A percentile compares a stretch with the other conserved stretches of the same genome.
phyloP scores from a whole-genome alignment of 2,329 filamentous ascomycete genomes.

The Alternaria alternata region DNA sequence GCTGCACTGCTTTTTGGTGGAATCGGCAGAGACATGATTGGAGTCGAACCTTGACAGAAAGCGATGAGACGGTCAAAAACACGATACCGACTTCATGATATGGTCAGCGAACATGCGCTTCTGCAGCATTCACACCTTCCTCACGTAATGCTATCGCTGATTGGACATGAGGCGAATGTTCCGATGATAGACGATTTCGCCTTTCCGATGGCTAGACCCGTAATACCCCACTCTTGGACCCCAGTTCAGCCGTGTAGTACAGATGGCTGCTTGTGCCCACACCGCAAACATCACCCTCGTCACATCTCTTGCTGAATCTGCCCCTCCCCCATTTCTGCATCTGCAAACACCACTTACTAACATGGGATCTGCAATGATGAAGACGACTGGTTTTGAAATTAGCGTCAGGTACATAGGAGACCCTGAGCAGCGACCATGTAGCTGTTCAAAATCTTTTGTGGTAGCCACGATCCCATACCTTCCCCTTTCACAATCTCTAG shows the following conservation, averaged over 20 bases:
- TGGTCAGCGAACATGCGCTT: conserved; percentile 7
- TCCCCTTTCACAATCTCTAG: background rate
- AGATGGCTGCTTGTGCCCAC: conserved; percentile 1
- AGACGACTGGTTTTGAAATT: conserved; percentile 15
- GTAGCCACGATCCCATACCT: conserved; percentile 2
- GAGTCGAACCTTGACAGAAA: background rate
- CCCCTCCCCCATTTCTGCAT: conserved; percentile 41
- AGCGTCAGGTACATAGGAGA: conserved; percentile 41
- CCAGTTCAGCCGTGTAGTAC: background rate
- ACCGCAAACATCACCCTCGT: conserved; percentile 5
- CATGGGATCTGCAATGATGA: conserved; percentile 27
- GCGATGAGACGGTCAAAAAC: background rate
- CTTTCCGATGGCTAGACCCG: conserved; percentile 7
- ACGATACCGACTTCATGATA: conserved; percentile 8
- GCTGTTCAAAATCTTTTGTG: conserved; percentile 1
- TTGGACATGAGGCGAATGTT: conserved; percentile 18
- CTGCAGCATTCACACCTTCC: conserved; percentile 16
- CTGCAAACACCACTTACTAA: conserved; percentile 30
- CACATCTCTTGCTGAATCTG: conserved; percentile 11
- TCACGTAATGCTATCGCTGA: conserved; percentile 37
- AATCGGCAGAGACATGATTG: conserved; percentile 40
- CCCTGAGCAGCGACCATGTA: conserved; percentile 24
- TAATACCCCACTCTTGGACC: conserved; percentile 34
- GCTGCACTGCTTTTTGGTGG: conserved; percentile 42
- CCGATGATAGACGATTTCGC: conserved; percentile 6